phyloP scores from a whole-genome alignment of 2,329 filamentous ascomycete genomes.

The Emergomyces orientalis region DNA sequence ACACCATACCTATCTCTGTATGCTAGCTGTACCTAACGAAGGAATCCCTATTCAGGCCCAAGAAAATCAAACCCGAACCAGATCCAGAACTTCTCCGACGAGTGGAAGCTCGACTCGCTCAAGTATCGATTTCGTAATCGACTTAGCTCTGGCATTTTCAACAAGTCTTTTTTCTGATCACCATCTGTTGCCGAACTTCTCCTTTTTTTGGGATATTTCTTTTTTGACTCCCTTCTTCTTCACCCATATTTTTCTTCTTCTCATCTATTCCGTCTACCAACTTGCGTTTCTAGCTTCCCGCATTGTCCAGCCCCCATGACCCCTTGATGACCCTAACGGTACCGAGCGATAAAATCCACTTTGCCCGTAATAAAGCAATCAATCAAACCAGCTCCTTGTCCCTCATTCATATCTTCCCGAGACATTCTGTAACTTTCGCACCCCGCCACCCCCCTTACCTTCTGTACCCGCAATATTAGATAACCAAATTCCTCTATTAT shows the following conservation, averaged over 20 bases:
- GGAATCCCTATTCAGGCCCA: slow-evolving; percentile 25
- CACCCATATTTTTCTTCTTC: neutral
- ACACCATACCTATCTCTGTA: slow-evolving; percentile 2
- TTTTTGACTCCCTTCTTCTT: neutral
- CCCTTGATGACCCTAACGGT: slow-evolving; percentile 12
- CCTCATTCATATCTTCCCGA: neutral
- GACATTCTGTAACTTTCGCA: neutral
- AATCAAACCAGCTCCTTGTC: neutral
- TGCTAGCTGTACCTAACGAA: slow-evolving; percentile 10
- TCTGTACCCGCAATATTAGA: neutral
- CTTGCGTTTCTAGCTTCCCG: slow-evolving; percentile 5
- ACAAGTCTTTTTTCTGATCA: neutral
- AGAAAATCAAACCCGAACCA: slow-evolving; percentile 31
- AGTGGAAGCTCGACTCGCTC: slow-evolving; percentile 33
- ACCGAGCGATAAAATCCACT: slow-evolving; percentile 6
- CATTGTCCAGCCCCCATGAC: slow-evolving; percentile 2
- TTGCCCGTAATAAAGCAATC: slow-evolving; percentile 5
- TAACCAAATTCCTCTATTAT: neutral
- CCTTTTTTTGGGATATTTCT: neutral
- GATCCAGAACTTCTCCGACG: slow-evolving; percentile 32
- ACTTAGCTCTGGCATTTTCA: neutral
- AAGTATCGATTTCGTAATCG: slow-evolving; percentile 13
- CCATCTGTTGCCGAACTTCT: neutral
- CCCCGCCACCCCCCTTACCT: neutral
- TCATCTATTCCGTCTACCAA: neutral